These are phyloP conservation scores for Exophiala mesophila DNA, from an alignment of 2,329 filamentous ascomycete genomes.

Conservation along the genomic window DNA sequence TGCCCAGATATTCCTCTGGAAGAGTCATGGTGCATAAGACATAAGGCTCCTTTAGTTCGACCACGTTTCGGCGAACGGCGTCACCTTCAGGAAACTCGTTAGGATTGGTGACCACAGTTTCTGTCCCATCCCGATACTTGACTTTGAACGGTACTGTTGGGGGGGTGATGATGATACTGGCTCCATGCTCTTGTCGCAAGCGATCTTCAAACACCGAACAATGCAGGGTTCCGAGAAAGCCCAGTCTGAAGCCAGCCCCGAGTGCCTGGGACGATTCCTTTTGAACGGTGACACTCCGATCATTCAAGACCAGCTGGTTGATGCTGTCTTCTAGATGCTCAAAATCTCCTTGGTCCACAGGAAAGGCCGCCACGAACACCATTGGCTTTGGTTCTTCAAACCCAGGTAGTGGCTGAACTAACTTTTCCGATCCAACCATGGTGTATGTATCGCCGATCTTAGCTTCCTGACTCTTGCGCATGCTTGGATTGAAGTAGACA, in stretches of 20 bases:
- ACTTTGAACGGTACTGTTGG: conserved; percentile 91
- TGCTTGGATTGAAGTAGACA: conserved; percentile 94
- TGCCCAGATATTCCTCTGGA: conserved; percentile 88
- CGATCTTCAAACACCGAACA: conserved; percentile 99
- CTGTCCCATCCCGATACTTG: conserved; percentile 68
- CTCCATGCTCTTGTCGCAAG: conserved; percentile 86
- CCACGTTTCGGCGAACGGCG: conserved; percentile 49
- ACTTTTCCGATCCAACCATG: conserved; percentile 66
- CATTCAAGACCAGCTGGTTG: conserved; percentile 86
- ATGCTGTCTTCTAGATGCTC: conserved; percentile 88
- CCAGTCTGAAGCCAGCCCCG: conserved; percentile 87
- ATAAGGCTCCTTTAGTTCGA: conserved; percentile 66
- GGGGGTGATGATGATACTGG: conserved; percentile 93
- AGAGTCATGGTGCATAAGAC: conserved; percentile 82
- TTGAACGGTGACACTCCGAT: conserved; percentile 86
- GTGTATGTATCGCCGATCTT: conserved; percentile 96
- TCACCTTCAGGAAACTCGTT: conserved; percentile 79
- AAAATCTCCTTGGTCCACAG: conserved; percentile 84
- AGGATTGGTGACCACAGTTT: conserved; percentile 77
- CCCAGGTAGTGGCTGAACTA: conserved; percentile 76
- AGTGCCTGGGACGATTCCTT: conserved; percentile 94
- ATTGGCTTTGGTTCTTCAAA: conserved; percentile 98
- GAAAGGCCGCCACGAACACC: conserved; percentile 97
- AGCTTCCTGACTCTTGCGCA: conserved; percentile 94
- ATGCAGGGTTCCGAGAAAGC: conserved; percentile 92